phyloP scores from a whole-genome alignment of 164 flowering plant species.

The Litsea cubeba region DNA sequence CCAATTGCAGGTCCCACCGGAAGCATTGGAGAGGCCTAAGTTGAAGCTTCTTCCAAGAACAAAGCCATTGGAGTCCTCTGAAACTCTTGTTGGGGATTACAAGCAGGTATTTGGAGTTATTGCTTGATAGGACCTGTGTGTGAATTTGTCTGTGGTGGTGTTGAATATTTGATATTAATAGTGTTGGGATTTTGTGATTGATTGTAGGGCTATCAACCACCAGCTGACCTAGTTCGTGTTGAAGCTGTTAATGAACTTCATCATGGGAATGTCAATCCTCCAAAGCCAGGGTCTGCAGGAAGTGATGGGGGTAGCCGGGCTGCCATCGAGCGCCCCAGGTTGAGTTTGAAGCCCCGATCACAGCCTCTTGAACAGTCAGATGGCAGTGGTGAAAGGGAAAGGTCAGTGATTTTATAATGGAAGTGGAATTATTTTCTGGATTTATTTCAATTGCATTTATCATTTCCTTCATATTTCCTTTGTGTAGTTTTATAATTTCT shows the following conservation, averaged over 20 bases:
- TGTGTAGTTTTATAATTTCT: neutral
- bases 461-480: neutral
- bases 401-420: conserved; percentile 36
- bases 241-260: conserved; percentile 25
- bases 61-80: conserved; percentile 55
- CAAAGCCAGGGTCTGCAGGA: conserved; percentile 37
- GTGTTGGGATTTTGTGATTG: conserved; percentile 3
- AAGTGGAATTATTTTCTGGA: neutral
- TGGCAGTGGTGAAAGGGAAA: conserved; percentile 40
- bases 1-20: conserved; percentile 27
- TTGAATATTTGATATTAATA: neutral
- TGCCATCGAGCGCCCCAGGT: conserved; percentile 69
- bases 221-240: conserved; percentile 22
- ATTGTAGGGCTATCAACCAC: conserved; percentile 28
- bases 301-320: conserved; percentile 37
- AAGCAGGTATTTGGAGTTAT: conserved; percentile 45
- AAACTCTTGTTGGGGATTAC: conserved; percentile 30
- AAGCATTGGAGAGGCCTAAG: conserved; percentile 66
- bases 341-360: conserved; percentile 72
- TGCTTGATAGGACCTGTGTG: neutral
- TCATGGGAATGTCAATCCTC: conserved; percentile 26
- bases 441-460: neutral
- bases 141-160: neutral
- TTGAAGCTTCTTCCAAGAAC: conserved; percentile 73
- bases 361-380: conserved; percentile 51